Percentiles rank a stretch among this genome's conserved stretches.
Evolutionary conservation across 345 rosid genomes (phyloP).

Genomic region (Leavenworthia alabamica): DNA sequence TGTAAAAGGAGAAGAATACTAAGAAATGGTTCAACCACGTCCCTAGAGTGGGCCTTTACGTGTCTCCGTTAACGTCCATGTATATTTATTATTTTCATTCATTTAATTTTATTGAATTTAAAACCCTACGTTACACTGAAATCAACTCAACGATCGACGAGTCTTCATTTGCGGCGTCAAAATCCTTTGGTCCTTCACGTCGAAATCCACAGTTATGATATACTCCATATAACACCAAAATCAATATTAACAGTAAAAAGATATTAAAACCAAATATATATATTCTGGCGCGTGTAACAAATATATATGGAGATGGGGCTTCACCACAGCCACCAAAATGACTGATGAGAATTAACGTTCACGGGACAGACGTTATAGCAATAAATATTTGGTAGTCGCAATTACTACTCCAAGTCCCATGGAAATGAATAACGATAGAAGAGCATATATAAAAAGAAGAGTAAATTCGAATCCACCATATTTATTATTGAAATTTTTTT

Average conservation of each 20-base stretch:
- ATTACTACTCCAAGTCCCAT: constrained; percentile 19
- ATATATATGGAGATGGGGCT: neutral
- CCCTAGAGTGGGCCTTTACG: constrained; percentile 1
- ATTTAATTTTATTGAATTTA: neutral
- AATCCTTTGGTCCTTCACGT: constrained; percentile 17
- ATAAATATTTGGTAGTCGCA: constrained; percentile 4
- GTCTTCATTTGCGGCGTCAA: constrained; percentile 33
- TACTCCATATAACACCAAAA: neutral
- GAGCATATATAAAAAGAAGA: neutral
- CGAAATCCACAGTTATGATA: constrained; percentile 19
- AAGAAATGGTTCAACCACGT: neutral
- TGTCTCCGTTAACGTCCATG: constrained; percentile 3
- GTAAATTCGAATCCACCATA: neutral
- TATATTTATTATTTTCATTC: neutral
- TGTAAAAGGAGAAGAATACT: neutral
- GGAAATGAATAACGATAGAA: neutral
- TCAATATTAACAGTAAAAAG: neutral
- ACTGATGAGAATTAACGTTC: constrained; percentile 5
- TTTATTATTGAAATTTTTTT: neutral
- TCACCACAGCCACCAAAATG: constrained; percentile 1
- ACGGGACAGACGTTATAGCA: neutral
- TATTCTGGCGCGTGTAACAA: neutral
- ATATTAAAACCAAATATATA: neutral
- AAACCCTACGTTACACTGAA: constrained; percentile 16
- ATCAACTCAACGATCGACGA: neutral